A percentile compares a stretch with the other conserved stretches of the same genome.
phyloP scores from a whole-genome alignment of 1,284 basidiomycete species.

The Athelia sp. region DNA sequence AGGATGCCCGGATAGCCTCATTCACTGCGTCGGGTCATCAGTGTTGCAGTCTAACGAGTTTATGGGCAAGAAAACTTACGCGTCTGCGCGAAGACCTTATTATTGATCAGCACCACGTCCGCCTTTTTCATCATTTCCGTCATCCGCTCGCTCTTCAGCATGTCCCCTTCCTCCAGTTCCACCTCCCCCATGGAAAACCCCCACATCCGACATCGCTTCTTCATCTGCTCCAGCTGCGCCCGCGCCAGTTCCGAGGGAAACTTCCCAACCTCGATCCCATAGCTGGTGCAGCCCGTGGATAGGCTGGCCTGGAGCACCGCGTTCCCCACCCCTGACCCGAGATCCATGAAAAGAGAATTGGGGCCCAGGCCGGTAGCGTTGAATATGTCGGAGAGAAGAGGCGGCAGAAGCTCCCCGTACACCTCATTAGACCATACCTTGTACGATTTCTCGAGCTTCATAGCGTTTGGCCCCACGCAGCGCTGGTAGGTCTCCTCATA shows the following conservation, averaged over 20 bases:
- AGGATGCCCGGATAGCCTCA: conserved; percentile 66
- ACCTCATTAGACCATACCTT: conserved; percentile 71
- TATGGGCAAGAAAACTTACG: conserved; percentile 37
- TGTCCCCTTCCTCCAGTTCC: conserved; percentile 70
- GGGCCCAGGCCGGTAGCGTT: conserved; percentile 50
- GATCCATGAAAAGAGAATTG: conserved; percentile 63
- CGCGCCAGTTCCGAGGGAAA: conserved; percentile 58
- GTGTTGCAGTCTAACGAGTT: not conserved
- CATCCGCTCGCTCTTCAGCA: conserved; percentile 58
- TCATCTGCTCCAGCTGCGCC: conserved; percentile 57
- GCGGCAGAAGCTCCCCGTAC: conserved; percentile 74
- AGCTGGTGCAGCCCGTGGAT: conserved; percentile 69
- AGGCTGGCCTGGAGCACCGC: conserved; percentile 72
- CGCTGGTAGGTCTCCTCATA: conserved; percentile 79
- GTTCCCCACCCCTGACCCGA: conserved; percentile 78
- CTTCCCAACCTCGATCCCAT: conserved; percentile 71
- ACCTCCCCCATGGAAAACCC: conserved; percentile 62
- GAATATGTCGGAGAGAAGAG: conserved; percentile 63
- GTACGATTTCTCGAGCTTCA: conserved; percentile 53
- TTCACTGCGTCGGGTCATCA: conserved; percentile 47
- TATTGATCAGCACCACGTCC: conserved; percentile 75
- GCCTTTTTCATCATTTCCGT: conserved; percentile 60
- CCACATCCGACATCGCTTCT: conserved; percentile 70
- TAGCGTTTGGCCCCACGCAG: conserved; percentile 66
- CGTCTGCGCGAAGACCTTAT: conserved; percentile 70